A percentile compares a stretch with the other conserved stretches of the same genome.
These are phyloP conservation scores for Smallanthus sonchifolius DNA, from an alignment of 129 eudicot species.

Conservation along the genomic window DNA sequence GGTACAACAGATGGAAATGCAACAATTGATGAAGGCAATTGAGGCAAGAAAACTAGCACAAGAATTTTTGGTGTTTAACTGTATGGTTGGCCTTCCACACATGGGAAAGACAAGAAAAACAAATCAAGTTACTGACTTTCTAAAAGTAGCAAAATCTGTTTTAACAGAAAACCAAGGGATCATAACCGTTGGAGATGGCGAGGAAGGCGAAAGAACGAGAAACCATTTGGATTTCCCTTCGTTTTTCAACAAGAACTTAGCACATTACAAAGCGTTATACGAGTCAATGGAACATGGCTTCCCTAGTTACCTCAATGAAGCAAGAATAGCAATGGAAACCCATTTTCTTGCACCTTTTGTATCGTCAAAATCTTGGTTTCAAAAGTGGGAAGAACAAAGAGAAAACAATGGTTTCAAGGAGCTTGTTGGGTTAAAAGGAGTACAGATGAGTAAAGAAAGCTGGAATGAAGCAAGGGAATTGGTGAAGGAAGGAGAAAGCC, in stretches of 20 bases:
- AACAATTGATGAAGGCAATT: conserved; percentile 9
- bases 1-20: conserved; percentile 36
- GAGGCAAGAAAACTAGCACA: not conserved
- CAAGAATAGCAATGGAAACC: conserved; percentile 54
- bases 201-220: conserved; percentile 22
- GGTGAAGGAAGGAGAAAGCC: conserved; percentile 49
- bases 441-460: conserved; percentile 35
- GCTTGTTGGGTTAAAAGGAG: conserved; percentile 30
- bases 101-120: conserved; percentile 42
- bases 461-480: conserved; percentile 46
- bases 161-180: conserved; percentile 40
- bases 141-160: conserved; percentile 34
- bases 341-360: conserved; percentile 51
- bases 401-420: not conserved
- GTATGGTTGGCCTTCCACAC: conserved; percentile 57
- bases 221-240: conserved; percentile 24
- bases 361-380: conserved; percentile 44
- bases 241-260: conserved; percentile 30
- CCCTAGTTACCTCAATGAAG: conserved; percentile 50
- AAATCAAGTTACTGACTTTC: conserved; percentile 30
- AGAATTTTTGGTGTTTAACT: conserved; percentile 56
- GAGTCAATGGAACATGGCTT: conserved; percentile 53
- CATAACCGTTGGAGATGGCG: conserved; percentile 54
- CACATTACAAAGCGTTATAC: conserved; percentile 49
- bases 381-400: conserved; percentile 45